Conservation (phyloP, 805 yeast species). For the Blastobotrys attinorum region DNA sequence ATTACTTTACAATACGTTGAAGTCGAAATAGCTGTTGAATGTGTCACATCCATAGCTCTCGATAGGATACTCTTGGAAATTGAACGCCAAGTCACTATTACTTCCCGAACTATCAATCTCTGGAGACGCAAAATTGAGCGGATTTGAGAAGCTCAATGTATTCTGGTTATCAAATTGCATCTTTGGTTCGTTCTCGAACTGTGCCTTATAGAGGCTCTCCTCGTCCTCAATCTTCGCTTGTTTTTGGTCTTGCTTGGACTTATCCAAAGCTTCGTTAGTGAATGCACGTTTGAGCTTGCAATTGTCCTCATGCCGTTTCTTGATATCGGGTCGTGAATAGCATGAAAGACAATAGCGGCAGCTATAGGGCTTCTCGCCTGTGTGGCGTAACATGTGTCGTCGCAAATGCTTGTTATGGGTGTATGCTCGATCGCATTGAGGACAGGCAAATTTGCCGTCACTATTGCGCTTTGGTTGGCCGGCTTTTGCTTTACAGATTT, state of each 20-base stretch:
- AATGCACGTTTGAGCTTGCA: constrained; percentile 10
- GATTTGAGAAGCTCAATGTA: no score
- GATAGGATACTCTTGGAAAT: no score
- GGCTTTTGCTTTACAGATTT: background rate
- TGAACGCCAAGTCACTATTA: no score
- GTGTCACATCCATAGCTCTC: no score
- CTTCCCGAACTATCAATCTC: no score
- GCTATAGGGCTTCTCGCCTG: constrained; percentile 78
- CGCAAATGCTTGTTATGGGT: constrained; percentile 64
- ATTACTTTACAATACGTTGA: no score
- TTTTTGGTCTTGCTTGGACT: background rate
- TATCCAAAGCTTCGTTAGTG: no score
- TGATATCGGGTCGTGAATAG: constrained; percentile 67
- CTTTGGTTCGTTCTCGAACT: no score
- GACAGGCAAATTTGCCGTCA: constrained; percentile 38
- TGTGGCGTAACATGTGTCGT: constrained; percentile 73
- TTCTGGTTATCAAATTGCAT: no score
- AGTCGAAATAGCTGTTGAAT: no score
- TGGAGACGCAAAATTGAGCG: no score
- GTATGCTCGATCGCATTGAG: constrained; percentile 21
- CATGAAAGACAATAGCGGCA: constrained; percentile 64
- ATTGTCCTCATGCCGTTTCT: constrained; percentile 52
- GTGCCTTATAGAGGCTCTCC: no score
- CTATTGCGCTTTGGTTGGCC: constrained; percentile 29
- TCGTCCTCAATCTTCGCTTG: background rate